phyloP scores from a whole-genome alignment of 78 protist species.

The Polysphondylium violaceum region DNA sequence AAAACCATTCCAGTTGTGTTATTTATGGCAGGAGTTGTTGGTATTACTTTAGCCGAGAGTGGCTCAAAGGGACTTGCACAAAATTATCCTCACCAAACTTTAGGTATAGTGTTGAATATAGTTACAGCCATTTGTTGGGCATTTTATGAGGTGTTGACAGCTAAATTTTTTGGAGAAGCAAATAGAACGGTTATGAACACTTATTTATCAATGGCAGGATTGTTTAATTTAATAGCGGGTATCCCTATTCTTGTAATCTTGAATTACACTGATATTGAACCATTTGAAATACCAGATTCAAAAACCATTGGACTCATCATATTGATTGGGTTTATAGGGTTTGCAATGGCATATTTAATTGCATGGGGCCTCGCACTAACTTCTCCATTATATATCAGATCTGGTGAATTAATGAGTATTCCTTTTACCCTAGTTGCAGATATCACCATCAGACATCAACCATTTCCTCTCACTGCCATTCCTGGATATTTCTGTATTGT shows the following conservation, averaged over 20 bases:
- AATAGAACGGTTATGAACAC: conserved; percentile 45
- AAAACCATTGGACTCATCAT: conserved; percentile 16
- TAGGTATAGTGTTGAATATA: conserved; percentile 45
- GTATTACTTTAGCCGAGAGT: conserved; percentile 16
- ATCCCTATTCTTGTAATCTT: conserved; percentile 4
- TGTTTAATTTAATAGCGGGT: background rate
- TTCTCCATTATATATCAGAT: conserved; percentile 48
- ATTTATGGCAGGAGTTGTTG: conserved; percentile 49
- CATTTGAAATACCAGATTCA: background rate
- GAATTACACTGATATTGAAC: conserved; percentile 5
- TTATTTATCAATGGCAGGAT: conserved; percentile 9
- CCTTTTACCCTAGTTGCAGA: conserved; percentile 50
- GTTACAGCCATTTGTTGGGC: conserved; percentile 51
- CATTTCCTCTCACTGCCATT: conserved; percentile 24
- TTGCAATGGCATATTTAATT: background rate
- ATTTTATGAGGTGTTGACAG: conserved; percentile 41
- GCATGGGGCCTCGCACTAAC: conserved; percentile 48
- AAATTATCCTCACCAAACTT: conserved; percentile 20
- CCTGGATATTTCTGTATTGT: conserved; percentile 50
- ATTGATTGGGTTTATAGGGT: background rate
- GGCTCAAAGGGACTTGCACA: background rate
- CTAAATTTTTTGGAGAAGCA: conserved; percentile 26
- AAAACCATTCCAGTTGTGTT: conserved; percentile 5
- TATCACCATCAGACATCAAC: background rate
- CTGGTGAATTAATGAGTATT: conserved; percentile 58